Evolutionary conservation across 208 protist species (phyloP), one percentile per base, ranked within the genome.

Genomic region (Crithidia bombi): DNA sequence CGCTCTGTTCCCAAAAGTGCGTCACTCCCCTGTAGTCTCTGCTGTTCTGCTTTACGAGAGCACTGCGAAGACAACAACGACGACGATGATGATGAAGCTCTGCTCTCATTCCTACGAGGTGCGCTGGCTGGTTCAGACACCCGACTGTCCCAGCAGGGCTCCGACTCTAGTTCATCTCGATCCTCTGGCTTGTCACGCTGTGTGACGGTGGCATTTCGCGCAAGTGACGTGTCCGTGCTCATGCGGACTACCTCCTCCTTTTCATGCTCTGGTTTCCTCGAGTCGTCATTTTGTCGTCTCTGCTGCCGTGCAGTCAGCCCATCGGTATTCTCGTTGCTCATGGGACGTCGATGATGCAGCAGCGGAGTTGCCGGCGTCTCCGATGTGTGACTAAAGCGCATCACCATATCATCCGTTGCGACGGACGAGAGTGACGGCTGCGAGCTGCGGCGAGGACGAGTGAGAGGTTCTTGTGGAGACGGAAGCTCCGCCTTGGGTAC

Each of bases 401-500:
- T 25, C 14, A 17, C 9, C 32, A 41, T 15, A 2, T 66, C 21
- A 0, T 73, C 39, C 3, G 58, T 33, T 17, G 4, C 36, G 15
- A 35, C 5, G 23, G 66, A 54, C 17, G 55, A 57, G 2, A 21
- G 14, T 0, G 54, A 36, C 17, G 23, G 12, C 56, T 46, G 58
- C 23, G 47, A 65, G 67, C 67, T 73, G 15, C 67, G 55, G 30
- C 47, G 35, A 5, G 67, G 67, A 17, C 67, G 44, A 35, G 28
- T 44, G 15, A 41, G 33, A 1, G 46, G 67, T 26, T 26, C 56
- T 11, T 73, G 57, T 21, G 67, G 57, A 15, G 38, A 32, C 23
- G 44, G 67, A 26, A 56, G 55, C 3, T 36, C 43, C 5, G 35
- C 7, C 32, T 17, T 36, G 0, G 19, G 26, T 23, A 38, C 23